These are phyloP conservation scores for Pythium folliculosum DNA, from an alignment of 352 stramenopile genomes.

Conservation along the genomic window DNA sequence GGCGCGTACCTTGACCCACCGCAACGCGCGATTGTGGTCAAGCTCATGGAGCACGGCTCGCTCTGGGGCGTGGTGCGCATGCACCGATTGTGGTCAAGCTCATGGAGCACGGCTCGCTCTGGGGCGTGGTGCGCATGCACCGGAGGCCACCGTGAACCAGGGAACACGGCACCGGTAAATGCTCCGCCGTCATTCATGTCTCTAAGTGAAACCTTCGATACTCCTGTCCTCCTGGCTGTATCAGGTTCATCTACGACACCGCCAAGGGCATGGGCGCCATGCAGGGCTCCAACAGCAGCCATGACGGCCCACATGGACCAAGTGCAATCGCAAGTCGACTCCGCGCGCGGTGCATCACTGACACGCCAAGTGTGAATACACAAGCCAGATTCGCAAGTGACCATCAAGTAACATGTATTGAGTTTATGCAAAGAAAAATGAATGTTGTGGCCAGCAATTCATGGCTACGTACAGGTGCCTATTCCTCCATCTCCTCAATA, in stretches of 20 bases:
- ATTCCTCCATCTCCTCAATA: too few species aligned
- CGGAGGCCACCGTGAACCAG: constrained; percentile 54
- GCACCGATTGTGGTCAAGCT: constrained; percentile 92
- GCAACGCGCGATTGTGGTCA: constrained; percentile 92
- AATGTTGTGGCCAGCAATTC: too few species aligned
- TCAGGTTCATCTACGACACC: constrained; percentile 68
- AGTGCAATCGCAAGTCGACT: too few species aligned
- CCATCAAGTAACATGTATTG: too few species aligned
- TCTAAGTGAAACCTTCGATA: neutral
- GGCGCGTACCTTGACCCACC: constrained; percentile 93
- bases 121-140: constrained; percentile 86
- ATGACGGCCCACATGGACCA: too few species aligned
- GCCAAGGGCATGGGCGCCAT: constrained; percentile 86
- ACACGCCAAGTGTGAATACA: too few species aligned
- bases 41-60: constrained; percentile 89
- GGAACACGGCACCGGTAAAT: constrained; percentile 38
- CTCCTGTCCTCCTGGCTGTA: neutral
- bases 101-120: constrained; percentile 89
- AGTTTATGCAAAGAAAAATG: too few species aligned
- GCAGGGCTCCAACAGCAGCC: too few species aligned
- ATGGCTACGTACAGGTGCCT: too few species aligned
- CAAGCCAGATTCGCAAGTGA: too few species aligned
- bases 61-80: constrained; percentile 91
- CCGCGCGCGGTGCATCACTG: too few species aligned
- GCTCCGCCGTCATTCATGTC: neutral